phyloP scores from a whole-genome alignment of 2,329 filamentous ascomycete genomes.

The Dactylellina sp. region DNA sequence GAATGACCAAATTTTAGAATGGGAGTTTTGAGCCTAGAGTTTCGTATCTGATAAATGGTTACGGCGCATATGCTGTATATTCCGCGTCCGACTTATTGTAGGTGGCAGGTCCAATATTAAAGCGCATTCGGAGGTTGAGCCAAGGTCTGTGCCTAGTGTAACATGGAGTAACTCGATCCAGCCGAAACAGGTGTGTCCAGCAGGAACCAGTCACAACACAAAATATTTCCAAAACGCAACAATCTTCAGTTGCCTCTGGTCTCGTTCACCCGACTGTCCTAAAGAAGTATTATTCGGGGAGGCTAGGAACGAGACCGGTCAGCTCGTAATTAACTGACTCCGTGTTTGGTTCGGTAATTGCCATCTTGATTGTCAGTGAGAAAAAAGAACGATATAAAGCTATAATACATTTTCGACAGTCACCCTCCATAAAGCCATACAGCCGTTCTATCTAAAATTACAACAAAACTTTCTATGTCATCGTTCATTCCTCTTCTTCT shows the following conservation, averaged over 20 bases:
- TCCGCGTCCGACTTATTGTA: not conserved
- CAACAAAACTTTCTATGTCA: constrained; percentile 46
- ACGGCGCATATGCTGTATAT: not conserved
- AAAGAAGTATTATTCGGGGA: too few species aligned
- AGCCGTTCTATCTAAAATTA: not conserved
- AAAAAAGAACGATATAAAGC: not conserved
- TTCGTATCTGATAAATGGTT: not conserved
- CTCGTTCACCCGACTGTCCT: too few species aligned
- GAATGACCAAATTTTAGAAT: not conserved
- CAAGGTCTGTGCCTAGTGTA: not conserved
- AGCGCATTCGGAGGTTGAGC: not conserved
- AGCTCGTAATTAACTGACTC: too few species aligned
- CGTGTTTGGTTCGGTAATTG: too few species aligned
- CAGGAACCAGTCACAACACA: too few species aligned
- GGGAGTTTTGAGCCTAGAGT: not conserved
- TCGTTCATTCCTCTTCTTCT: constrained; percentile 66
- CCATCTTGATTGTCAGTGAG: too few species aligned
- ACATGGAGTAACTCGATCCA: not conserved
- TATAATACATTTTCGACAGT: constrained; percentile 9
- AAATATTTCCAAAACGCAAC: too few species aligned
- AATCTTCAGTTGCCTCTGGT: too few species aligned
- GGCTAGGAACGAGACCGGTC: too few species aligned
- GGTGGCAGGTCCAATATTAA: not conserved
- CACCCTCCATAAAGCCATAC: not conserved
- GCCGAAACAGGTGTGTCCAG: not conserved